Base-by-base conservation (phyloP, 2,329 filamentous ascomycete species). In the Cryphonectria carpinicola region DNA sequence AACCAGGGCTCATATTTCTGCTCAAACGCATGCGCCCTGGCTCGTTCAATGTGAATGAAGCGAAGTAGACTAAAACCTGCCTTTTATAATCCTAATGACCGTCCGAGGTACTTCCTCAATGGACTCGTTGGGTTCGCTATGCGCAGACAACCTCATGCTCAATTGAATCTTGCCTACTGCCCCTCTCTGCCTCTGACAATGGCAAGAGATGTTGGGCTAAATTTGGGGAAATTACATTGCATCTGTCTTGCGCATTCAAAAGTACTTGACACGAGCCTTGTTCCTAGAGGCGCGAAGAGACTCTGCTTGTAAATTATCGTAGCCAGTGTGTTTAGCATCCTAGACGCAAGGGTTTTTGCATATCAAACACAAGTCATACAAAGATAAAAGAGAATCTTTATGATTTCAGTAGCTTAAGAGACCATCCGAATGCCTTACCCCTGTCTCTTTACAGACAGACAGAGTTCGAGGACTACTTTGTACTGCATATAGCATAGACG, bases 1-100 rank as follows among this genome's bases (percentile, higher is more conserved):
- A 43, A 39, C 80, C 78, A 80, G 72, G 77, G 74, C 79, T 81
- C 81, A 70, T 37, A 35, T 61, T 65, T 73, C 75, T 73, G 75
- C 75, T 77, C 76, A 76, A 79, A 80, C 81, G 75, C 71, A 49
- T 68, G 71, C 58, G 71, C 22, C 14, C 68, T 72, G 66, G 64
- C 46, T 60, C 66, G 70, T 72, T 70, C 71, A 28, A 17, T 25
- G 17, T 58, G 68, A 68, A 70, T 72, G 68, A 66, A 68, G 65
- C 65, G 71, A 72, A 68, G 68, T 60, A 72, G 68, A 72, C 65
- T 37, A 54, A 67, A 2, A 63, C 65, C 74, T 60, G 74, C 73
- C 66, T 71, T 69, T 60, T 71, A 70, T 72, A 72, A 70, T 72
- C 65, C 71, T 72, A 65, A 65, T 66, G 65, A 72, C 46, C 54